Base-by-base conservation (phyloP, 2,329 filamentous ascomycete genomes). In the Stagonosporopsis vannaccii region DNA sequence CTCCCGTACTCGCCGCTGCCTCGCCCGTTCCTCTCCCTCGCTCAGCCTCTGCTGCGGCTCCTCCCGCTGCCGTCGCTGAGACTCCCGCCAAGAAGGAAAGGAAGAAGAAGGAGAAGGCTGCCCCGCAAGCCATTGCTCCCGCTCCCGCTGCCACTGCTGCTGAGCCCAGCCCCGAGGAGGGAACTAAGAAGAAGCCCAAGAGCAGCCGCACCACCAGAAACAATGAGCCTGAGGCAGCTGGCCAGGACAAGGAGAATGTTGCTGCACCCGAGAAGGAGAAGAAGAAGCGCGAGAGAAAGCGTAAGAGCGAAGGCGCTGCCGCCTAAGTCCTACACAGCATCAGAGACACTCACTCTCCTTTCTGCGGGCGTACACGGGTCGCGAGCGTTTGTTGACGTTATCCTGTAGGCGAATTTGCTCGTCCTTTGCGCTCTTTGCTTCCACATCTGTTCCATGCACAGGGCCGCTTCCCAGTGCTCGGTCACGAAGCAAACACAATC, bases 181-280 rank as follows among this genome's bases (percentile, higher is more conserved):
- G 51, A 2, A 67, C 58, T 62, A 74, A 61, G 56, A 75, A 76
- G 65, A 75, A 77, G 68, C 56, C 70, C 52, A 74, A 75, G 57
- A 67, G 66, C 28, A 56, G 67, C 43, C 66, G 73, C 26, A 70
- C 57, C 58, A 74, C 71, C 22, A 62, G 71, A 28, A 74, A 75
- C 49, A 64, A 63, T 3, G 75, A 75, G 56, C 59, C 49, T 3
- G 71, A 70, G 23, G 63, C 55, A 30, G 69, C 44, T 28, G 64
- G 61, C 17, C 50, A 58, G 30, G 59, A 71, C 30, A 69, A 73
- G 60, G 63, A 67, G 47, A 66, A 66, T 25, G 60, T 42, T 4
- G 53, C 63, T 12, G 60, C 58, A 19, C 50, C 52, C 20, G 59
- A 59, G 51, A 62, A 67, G 50, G 55, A 66, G 43, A 70, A 71